phyloP scores from a whole-genome alignment of 2,329 filamentous ascomycete species.

The Fusarium palustre region DNA sequence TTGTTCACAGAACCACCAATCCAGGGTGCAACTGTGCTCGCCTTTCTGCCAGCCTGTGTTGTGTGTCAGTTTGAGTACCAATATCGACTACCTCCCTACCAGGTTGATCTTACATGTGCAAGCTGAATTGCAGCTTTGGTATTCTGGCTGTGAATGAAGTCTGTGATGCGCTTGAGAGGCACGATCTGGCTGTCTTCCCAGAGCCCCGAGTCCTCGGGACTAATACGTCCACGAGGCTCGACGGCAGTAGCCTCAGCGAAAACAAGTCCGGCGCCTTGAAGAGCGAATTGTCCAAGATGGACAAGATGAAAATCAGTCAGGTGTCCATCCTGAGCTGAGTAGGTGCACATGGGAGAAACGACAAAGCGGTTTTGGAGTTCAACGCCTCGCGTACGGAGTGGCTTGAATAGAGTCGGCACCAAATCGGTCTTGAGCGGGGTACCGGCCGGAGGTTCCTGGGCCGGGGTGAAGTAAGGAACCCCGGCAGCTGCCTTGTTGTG shows the following conservation, averaged over 20 bases:
- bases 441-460: constrained; percentile 63
- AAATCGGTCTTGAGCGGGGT: constrained; percentile 56
- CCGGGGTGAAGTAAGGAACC: constrained; percentile 66
- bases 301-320: constrained; percentile 84
- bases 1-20: constrained; percentile 61
- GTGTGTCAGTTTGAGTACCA: not conserved
- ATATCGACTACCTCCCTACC: not conserved
- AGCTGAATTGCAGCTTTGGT: constrained; percentile 85
- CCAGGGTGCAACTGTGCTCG: constrained; percentile 72
- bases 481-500: constrained; percentile 57
- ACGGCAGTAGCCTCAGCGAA: constrained; percentile 85
- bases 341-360: constrained; percentile 72
- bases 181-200: constrained; percentile 88
- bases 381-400: constrained; percentile 65
- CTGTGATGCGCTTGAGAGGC: constrained; percentile 75
- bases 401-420: constrained; percentile 67
- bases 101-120: constrained; percentile 65
- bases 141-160: constrained; percentile 83
- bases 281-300: constrained; percentile 82
- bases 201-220: constrained; percentile 80
- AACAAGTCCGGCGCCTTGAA: constrained; percentile 78
- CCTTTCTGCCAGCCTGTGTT: constrained; percentile 71
- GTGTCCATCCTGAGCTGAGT: constrained; percentile 71
- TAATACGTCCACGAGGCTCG: constrained; percentile 81
- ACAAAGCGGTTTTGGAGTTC: constrained; percentile 68